Evolutionary conservation across 2,329 filamentous ascomycete genomes (phyloP), one percentile per base, ranked within the genome.

Genomic region (Talaromyces verruculosus): DNA sequence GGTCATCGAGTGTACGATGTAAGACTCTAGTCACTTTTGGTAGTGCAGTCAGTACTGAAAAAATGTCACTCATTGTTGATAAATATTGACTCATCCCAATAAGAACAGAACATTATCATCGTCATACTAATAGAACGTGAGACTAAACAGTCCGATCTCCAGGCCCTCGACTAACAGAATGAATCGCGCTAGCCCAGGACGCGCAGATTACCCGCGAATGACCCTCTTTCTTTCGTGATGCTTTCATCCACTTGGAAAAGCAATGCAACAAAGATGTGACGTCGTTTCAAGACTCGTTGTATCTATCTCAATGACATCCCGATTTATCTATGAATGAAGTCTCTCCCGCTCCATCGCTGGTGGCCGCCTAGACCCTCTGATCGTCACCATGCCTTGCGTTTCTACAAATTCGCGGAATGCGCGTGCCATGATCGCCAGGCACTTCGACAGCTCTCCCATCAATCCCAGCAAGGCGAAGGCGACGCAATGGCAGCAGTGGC

Each of bases 341-440:
- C 41, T 60, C 33, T 55, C 55, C 35, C 25, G n/a, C 35, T 55
- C 61, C 65, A 28, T 66, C 45, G 45, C 65, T 63, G 45, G 43
- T 28, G 61, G 43, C 55, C 43, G 51, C 33, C 47, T 60, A 63
- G 65, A 59, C 11, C 35, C 39, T 45, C 55, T 30, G 45, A 63
- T 58, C 49, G 45, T 35, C 65, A 37, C 63, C 71, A 78, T 78
- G 72, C 70, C 72, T 70, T 58, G 60, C 61, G 66, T 72, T 70
- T 64, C 69, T 69, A 67, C 71, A 67, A 70, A 68, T 51, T 67
- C 67, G 66, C 66, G 69, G 71, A 71, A 71, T 67, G 69, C 65
- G 65, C 69, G 76, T 66, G 74, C 72, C 72, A 75, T 75, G 63
- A 61, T 66, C 62, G 43, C 61, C 69, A 68, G 66, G 68, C 68